Evolutionary conservation across 1,284 basidiomycete genomes (phyloP).

Genomic region (Thelephora terrestris): DNA sequence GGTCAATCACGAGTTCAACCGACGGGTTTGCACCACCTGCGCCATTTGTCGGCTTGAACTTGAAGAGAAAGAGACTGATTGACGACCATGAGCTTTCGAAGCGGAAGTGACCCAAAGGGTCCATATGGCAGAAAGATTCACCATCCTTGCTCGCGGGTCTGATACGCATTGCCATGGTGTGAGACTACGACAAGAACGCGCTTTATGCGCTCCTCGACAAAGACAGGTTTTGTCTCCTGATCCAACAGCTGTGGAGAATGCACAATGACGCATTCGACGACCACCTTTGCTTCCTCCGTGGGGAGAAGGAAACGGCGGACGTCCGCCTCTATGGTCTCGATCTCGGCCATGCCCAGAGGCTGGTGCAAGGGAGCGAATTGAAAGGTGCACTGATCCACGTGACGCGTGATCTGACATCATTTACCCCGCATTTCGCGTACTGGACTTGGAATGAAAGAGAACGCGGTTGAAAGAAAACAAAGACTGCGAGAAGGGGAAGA

Average conservation of each 20-base stretch:
- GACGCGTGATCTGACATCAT: background rate
- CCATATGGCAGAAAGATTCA: constrained; percentile 11
- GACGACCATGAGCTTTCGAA: background rate
- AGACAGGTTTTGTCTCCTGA: background rate
- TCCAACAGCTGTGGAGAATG: constrained; percentile 8
- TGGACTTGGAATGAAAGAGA: no score
- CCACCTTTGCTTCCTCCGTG: constrained; percentile 31
- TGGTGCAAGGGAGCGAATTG: background rate
- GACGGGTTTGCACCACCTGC: background rate
- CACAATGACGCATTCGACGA: constrained; percentile 23
- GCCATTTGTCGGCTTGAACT: constrained; percentile 10
- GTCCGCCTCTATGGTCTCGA: constrained; percentile 4
- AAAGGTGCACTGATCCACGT: background rate
- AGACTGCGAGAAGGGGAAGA: no score
- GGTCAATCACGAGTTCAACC: constrained; percentile 24
- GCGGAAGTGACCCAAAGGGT: background rate
- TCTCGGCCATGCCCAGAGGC: constrained; percentile 1
- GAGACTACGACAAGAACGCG: constrained; percentile 28
- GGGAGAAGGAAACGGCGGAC: constrained; percentile 23
- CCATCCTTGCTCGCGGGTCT: constrained; percentile 29
- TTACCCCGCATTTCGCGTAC: background rate
- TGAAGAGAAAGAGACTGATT: constrained; percentile 37
- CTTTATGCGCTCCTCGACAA: constrained; percentile 6
- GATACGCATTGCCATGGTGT: constrained; percentile 19
- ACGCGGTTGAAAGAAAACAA: no score